Percentiles rank a stretch among this genome's conserved stretches.
These are phyloP conservation scores for Cladophialophora bantiana DNA, from an alignment of 2,329 filamentous ascomycete genomes.

Conservation along the genomic window DNA sequence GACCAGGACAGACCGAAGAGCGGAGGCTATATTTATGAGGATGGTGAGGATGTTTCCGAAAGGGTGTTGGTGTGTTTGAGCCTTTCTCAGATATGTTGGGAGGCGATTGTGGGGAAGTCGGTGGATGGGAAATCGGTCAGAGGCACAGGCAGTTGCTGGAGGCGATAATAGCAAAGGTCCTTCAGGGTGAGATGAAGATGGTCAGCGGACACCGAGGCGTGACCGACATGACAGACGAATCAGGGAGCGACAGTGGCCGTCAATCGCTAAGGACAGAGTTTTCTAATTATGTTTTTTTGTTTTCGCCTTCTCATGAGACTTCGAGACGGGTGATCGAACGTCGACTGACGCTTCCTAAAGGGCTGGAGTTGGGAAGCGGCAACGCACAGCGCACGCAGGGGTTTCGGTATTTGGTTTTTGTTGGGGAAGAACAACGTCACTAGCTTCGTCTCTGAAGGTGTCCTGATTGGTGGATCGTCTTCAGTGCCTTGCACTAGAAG, in stretches of 20 bases:
- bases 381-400: conserved; percentile 4
- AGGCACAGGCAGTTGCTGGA: background rate
- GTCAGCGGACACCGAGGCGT: background rate
- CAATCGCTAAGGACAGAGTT: conserved; percentile 6
- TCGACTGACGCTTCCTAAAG: conserved; percentile 6
- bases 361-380: conserved; percentile 17
- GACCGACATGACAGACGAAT: background rate
- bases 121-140: conserved; percentile 18
- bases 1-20: background rate
- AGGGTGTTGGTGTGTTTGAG: conserved; percentile 18
- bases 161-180: background rate
- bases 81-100: conserved; percentile 34
- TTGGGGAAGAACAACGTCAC: conserved; percentile 34
- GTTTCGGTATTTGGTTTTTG: conserved; percentile 23
- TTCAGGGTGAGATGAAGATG: background rate
- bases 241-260: conserved; percentile 1
- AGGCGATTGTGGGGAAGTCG: conserved; percentile 27
- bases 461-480: conserved; percentile 12
- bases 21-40: conserved; percentile 19
- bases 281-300: too few species aligned
- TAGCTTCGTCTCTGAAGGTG: background rate
- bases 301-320: conserved; percentile 8
- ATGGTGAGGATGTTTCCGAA: conserved; percentile 12
- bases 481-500: conserved; percentile 33
- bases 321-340: background rate